These are phyloP conservation scores for Xylariomycetidae sp. DNA, from an alignment of 2,329 filamentous ascomycete genomes.

Conservation along the genomic window DNA sequence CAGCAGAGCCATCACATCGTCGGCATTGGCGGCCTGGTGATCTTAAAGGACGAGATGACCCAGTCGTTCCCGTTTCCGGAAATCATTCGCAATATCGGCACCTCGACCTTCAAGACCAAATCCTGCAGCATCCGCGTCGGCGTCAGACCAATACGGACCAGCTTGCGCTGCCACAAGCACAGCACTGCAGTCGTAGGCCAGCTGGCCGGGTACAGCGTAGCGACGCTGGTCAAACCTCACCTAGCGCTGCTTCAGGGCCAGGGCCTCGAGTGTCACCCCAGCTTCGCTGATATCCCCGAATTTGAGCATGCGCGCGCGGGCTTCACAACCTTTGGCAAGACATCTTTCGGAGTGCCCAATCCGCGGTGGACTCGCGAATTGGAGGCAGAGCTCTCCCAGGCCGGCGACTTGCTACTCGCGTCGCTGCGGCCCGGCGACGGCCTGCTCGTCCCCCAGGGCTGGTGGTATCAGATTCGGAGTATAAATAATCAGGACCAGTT, in stretches of 20 bases:
- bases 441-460: conserved; percentile 11
- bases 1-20: conserved; percentile 2
- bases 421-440: too few relatives aligned
- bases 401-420: conserved; percentile 5
- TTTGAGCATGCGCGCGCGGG: too few relatives aligned
- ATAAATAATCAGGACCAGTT: conserved; percentile 9
- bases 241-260: conserved; percentile 4
- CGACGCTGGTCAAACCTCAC: conserved; percentile 7
- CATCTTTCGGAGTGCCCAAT: too few relatives aligned
- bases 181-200: conserved; percentile 10
- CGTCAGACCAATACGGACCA: conserved; percentile 7
- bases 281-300: not conserved
- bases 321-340: too few relatives aligned
- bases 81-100: conserved; percentile 7
- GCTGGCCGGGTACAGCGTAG: conserved; percentile 10
- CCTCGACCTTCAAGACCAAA: conserved; percentile 4
- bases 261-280: conserved; percentile 4
- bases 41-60: conserved; percentile 4
- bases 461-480: conserved; percentile 10
- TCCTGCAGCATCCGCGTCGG: conserved; percentile 12
- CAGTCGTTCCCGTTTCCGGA: conserved; percentile 13
- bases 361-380: conserved; percentile 7
- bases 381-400: conserved; percentile 6
- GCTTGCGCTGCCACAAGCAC: conserved; percentile 5
- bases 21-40: conserved; percentile 6